Base-by-base conservation (phyloP, 2,329 filamentous ascomycete genomes). In the Talaromyces sp. region DNA sequence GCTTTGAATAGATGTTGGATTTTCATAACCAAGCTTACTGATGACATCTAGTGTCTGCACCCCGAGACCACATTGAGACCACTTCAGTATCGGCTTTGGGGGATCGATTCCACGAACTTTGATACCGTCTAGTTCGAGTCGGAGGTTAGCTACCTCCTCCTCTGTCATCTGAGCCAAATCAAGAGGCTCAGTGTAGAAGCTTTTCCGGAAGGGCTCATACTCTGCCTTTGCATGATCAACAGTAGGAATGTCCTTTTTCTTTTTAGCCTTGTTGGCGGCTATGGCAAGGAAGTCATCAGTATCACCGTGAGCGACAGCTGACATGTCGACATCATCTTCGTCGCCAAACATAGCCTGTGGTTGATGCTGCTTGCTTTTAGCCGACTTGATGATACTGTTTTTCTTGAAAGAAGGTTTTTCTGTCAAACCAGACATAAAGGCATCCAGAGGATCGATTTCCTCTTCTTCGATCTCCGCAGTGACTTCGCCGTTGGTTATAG, bases 221-320 rank as follows among this genome's bases (percentile, higher is more conserved):
- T 93, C 87, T 69, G 96, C 81, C 79, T 97, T 98, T 71, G 83
- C 85, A 77, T 98, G 96, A 78, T 99, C 89, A 63, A 96, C 85
- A 0, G 83, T 84, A 0, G 93, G 93, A n/a, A 98, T 89, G 67
- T 98, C 95, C 79, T 97, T 97, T 84, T 97, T 97, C 82, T 97
- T 97, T 73, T 89, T 84, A 43, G 60, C 64, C 84, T 86, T 86
- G 63, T 78, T 84, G 50, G 84, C 83, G 49, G 84, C 83, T 75
- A 87, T 84, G n/a, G 86, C 84, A 52, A 88, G 82, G 71, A 87
- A 84, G 70, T 89, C 87, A 70, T 89, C 87, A 2, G 85, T 85
- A 69, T 89, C 85, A 43, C 85, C 83, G 39, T 87, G 87, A 37
- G 79, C 80, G 19, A 90, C 82, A 37, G 87, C 84, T 39, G 87